Evolutionary conservation across 2,329 filamentous ascomycete species (phyloP), one percentile per base, ranked within the genome.

Genomic region (Xylariales sp.): DNA sequence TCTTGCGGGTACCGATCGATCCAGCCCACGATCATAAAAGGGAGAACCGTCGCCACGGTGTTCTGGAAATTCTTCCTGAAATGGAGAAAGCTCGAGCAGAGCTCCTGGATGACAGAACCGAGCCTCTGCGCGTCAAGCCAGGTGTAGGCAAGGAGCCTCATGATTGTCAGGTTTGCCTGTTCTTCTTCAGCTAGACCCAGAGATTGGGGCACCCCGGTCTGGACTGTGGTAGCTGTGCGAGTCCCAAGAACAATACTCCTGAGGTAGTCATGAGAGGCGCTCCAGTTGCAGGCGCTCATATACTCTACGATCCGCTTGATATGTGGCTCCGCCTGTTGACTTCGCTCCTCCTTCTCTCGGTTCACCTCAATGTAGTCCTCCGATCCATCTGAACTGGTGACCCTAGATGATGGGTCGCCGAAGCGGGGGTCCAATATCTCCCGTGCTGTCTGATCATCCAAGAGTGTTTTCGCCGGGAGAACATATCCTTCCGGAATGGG

Each of bases 1-100:
- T 85, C 80, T 24, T 70, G 60, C 2, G 81, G 81, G 46, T 74
- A 77, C 8, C 78, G 72, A 49, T 83, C 78, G 24, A 85, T 69
- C 81, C 81, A 85, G 45, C 78, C 67, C 21, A 70, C 73, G 39
- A 85, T 79, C 36, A 84, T 60, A 35, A 83, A 57, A 5, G 81
- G 80, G n/a, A 76, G 63, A 12, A 81, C 69, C 27, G 80, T 66
- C 29, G 80, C 78, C 23, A 85, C 66, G 3, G 77, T 73, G 46
- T 78, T 80, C 49, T 85, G 81, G 50, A 78, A 80, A 1, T 72
- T 58, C 48, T 76, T 81, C 44, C 77, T 72, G 43, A 85, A 76
- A 54, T 84, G 80, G 31, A 84, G 65, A 54, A 83, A 85, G 51
- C 72, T 79, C 16, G 78, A 78, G 54, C 78, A 81, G 25, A 85